Evolutionary conservation across 148 eudicot genomes (phyloP).

Genomic region (Chenopodium formosanum): DNA sequence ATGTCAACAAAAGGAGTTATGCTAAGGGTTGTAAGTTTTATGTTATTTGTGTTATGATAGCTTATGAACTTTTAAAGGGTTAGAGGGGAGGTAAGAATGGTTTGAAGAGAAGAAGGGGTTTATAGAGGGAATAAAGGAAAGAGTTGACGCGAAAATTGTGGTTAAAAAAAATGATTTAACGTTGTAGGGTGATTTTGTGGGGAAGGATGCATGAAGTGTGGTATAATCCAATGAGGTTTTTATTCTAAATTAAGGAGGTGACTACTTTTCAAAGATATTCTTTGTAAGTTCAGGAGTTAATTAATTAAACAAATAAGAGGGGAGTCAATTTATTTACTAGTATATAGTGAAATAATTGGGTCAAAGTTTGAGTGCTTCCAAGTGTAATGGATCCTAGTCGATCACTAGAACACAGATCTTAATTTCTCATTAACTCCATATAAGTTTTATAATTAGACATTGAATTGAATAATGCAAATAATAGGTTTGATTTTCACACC

Average conservation of each 20-base stretch:
- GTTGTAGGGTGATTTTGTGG: slow-evolving; percentile 1
- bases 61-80: not conserved
- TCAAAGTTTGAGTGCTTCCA: slow-evolving; percentile 5
- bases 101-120: not conserved
- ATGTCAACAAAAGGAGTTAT: not conserved
- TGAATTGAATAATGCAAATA: too few relatives aligned
- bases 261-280: slow-evolving; percentile 15
- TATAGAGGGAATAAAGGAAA: slow-evolving; percentile 15
- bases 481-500: too few relatives aligned
- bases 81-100: not conserved
- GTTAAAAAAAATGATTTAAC: not conserved
- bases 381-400: not conserved
- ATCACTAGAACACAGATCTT: too few relatives aligned
- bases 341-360: not conserved
- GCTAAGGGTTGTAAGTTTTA: not conserved
- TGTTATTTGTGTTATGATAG: not conserved
- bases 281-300: slow-evolving; percentile 8
- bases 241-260: not conserved
- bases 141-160: slow-evolving; percentile 23
- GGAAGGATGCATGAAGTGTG: slow-evolving; percentile 19
- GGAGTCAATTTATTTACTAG: not conserved
- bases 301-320: not conserved
- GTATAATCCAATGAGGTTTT: slow-evolving; percentile 4
- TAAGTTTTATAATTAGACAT: too few relatives aligned
- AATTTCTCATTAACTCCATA: too few relatives aligned